Conservation (phyloP, 192 early-diverging fungal genomes). For the Coemansia sp. region DNA sequence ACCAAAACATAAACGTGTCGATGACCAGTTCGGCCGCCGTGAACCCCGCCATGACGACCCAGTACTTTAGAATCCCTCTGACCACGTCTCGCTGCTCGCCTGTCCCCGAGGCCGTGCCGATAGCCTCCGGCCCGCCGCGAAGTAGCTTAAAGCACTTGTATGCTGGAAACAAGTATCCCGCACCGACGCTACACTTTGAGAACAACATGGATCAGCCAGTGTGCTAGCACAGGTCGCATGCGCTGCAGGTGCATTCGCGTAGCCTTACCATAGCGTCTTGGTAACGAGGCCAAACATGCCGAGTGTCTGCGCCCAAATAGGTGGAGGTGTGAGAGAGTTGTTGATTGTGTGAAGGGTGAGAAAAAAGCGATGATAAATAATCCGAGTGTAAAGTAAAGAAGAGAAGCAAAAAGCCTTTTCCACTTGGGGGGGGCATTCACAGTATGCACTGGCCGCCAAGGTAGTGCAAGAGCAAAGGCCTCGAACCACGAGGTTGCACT, state of each 20-base stretch:
- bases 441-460: not conserved
- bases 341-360: not conserved
- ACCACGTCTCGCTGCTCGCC: slow-evolving; percentile 38
- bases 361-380: not conserved
- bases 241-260: not conserved
- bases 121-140: slow-evolving; percentile 41
- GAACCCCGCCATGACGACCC: slow-evolving; percentile 56
- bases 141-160: slow-evolving; percentile 55
- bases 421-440: not conserved
- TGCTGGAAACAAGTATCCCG: slow-evolving; percentile 43
- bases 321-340: not conserved
- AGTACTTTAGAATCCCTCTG: slow-evolving; percentile 49
- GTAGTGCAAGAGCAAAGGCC: slow-evolving; percentile 12
- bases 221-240: not conserved
- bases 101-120: slow-evolving; percentile 10
- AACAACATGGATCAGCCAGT: not conserved
- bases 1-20: slow-evolving; percentile 57
- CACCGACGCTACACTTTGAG: slow-evolving; percentile 31
- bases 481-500: slow-evolving; percentile 18
- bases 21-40: slow-evolving; percentile 45
- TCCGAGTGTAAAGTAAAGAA: not conserved
- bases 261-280: slow-evolving; percentile 42
- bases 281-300: slow-evolving; percentile 45
- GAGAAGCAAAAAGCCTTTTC: not conserved
- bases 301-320: not conserved